These are phyloP conservation scores for Camelina hispida DNA, from an alignment of 345 rosid species.

Conservation along the genomic window DNA sequence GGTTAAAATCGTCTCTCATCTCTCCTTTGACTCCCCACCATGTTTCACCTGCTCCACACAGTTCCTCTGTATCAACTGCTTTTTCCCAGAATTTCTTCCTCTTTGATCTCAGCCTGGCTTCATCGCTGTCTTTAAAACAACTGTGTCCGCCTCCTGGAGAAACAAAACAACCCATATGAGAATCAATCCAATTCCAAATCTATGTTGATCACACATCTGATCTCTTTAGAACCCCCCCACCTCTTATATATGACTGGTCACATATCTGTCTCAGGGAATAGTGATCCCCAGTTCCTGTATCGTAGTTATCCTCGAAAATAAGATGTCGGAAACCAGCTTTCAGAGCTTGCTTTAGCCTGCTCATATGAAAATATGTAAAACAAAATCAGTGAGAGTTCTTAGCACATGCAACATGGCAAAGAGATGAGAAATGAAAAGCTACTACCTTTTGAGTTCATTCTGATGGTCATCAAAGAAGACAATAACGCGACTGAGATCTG, in stretches of 20 bases:
- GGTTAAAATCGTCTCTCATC: slow-evolving; percentile 91
- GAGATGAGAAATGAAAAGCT: neutral
- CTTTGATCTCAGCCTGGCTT: slow-evolving; percentile 78
- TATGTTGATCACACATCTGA: neutral
- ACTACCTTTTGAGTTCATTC: slow-evolving; percentile 89
- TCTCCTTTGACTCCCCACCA: slow-evolving; percentile 99
- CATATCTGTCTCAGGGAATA: slow-evolving; percentile 98
- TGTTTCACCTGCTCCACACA: slow-evolving; percentile 78
- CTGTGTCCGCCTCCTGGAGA: slow-evolving; percentile 96
- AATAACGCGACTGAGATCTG: slow-evolving; percentile 68
- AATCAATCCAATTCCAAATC: slow-evolving; percentile 2
- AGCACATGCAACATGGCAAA: neutral
- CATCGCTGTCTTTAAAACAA: slow-evolving; percentile 91
- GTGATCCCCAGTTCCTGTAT: slow-evolving; percentile 99
- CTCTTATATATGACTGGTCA: slow-evolving; percentile 87
- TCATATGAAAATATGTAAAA: slow-evolving; percentile 31
- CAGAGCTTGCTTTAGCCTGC: slow-evolving; percentile 82
- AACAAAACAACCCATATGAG: slow-evolving; percentile 24
- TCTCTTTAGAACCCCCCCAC: slow-evolving; percentile 41
- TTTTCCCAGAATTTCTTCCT: slow-evolving; percentile 96
- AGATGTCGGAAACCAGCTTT: slow-evolving; percentile 88
- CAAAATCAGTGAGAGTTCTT: slow-evolving; percentile 17
- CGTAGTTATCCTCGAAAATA: slow-evolving; percentile 96
- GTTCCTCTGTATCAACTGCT: slow-evolving; percentile 80
- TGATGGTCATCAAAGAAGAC: slow-evolving; percentile 98